Percentiles rank a stretch among this genome's conserved stretches.
Evolutionary conservation across 1,284 basidiomycete species (phyloP).

Genomic region (Ceratobasidium sp.): DNA sequence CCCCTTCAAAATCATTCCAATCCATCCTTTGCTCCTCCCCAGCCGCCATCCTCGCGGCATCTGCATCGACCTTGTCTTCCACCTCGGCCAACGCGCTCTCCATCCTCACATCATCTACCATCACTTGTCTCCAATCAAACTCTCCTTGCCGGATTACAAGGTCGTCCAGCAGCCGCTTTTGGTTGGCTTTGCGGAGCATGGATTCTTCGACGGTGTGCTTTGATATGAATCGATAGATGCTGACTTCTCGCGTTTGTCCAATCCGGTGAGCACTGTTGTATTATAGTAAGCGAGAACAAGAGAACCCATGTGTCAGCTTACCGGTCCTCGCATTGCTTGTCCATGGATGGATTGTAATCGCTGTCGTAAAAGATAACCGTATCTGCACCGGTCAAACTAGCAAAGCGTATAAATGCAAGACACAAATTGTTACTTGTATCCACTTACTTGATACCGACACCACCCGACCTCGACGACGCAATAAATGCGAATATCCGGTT

Average conservation of each 20-base stretch:
- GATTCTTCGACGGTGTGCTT: slow-evolving; percentile 95
- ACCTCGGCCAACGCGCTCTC: slow-evolving; percentile 79
- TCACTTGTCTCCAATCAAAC: slow-evolving; percentile 92
- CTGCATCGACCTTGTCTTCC: slow-evolving; percentile 87
- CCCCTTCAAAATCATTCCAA: slow-evolving; percentile 72
- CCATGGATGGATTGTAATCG: slow-evolving; percentile 98
- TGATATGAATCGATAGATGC: slow-evolving; percentile 96
- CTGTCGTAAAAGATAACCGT: slow-evolving; percentile 97
- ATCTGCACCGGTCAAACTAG: slow-evolving; percentile 92
- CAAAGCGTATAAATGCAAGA: slow-evolving; percentile 37
- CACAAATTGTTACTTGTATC: slow-evolving; percentile 4
- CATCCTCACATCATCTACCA: slow-evolving; percentile 61
- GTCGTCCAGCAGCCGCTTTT: slow-evolving; percentile 90
- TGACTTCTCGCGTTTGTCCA: slow-evolving; percentile 95
- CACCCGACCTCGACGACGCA: slow-evolving; percentile 90
- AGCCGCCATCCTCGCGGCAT: slow-evolving; percentile 79
- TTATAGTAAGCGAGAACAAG: no score
- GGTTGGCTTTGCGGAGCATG: slow-evolving; percentile 94
- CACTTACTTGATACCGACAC: slow-evolving; percentile 92
- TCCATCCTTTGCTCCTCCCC: slow-evolving; percentile 82
- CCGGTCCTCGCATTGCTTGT: slow-evolving; percentile 95
- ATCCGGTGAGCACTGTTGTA: slow-evolving; percentile 81
- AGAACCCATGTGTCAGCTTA: no score
- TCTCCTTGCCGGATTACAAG: slow-evolving; percentile 94
- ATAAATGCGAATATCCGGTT: slow-evolving; percentile 92